A percentile compares a stretch with the other conserved stretches of the same genome.
Evolutionary conservation across 2,329 filamentous ascomycete species (phyloP).

Genomic region (Tolypocladium endophyticum): DNA sequence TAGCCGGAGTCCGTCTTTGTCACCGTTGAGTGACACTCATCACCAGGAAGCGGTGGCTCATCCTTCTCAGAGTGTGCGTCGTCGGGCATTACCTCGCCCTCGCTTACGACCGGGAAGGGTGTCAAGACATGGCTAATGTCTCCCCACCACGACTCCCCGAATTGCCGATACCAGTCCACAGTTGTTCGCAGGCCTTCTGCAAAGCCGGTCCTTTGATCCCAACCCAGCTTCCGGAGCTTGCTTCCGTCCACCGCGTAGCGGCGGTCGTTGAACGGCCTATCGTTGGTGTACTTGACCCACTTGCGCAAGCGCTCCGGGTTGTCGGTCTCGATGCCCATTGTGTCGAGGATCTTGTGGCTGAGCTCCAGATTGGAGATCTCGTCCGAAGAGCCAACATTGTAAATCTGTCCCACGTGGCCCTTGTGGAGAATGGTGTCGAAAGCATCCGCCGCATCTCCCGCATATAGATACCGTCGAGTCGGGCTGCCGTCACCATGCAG

Average conservation of each 20-base stretch:
- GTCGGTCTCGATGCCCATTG: slow-evolving; percentile 46
- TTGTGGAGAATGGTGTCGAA: slow-evolving; percentile 78
- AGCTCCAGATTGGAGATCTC: slow-evolving; percentile 67
- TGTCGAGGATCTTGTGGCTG: slow-evolving; percentile 51
- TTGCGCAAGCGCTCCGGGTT: slow-evolving; percentile 42
- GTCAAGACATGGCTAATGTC: slow-evolving; percentile 59
- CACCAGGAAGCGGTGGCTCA: slow-evolving; percentile 17
- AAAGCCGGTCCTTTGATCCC: slow-evolving; percentile 57
- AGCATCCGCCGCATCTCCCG: slow-evolving; percentile 68
- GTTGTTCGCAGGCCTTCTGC: slow-evolving; percentile 52
- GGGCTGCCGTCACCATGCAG: slow-evolving; percentile 69
- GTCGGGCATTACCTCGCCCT: slow-evolving; percentile 44
- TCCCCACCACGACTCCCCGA: slow-evolving; percentile 62
- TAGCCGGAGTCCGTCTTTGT: background rate
- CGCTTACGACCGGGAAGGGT: slow-evolving; percentile 53
- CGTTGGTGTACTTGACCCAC: slow-evolving; percentile 65
- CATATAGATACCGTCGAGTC: slow-evolving; percentile 67
- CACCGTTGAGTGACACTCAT: slow-evolving; percentile 4
- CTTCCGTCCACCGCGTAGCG: slow-evolving; percentile 62
- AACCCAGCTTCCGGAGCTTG: slow-evolving; percentile 57
- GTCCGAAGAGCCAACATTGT: slow-evolving; percentile 72
- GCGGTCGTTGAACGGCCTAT: slow-evolving; percentile 70
- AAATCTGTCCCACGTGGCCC: slow-evolving; percentile 62
- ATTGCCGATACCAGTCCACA: slow-evolving; percentile 59
- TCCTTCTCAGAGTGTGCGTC: slow-evolving; percentile 22